Base-by-base conservation (phyloP, 257 asterid genomes). In the Solanum appendiculatum region DNA sequence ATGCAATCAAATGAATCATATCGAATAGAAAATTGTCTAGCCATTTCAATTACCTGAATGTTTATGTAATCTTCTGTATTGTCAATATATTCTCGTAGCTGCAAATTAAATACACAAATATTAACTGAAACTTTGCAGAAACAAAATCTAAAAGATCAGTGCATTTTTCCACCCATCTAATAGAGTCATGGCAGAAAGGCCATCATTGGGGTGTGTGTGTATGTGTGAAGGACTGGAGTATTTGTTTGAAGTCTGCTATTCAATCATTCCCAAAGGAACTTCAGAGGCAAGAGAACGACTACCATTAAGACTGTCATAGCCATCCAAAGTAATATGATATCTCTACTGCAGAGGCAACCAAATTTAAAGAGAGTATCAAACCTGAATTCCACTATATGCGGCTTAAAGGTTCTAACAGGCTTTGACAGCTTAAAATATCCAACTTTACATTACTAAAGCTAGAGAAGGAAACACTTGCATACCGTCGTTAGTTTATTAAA, bases 31-130 rank as follows among this genome's bases (percentile, higher is more conserved):
- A n/a, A 27, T 3, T 40, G 42, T 25, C 73, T 64, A 85, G 29
- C 40, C 14, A 63, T 27, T 70, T 48, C 31, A 6, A 34, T 54
- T 91, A 94, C 98, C 98, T 96, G 98, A 88, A 96, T 96, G 86
- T 96, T 96, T 80, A 96, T 96, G 88, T 96, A 96, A 87, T 96
- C 99, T 87, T 96, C 99, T 11, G 98, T 96, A 91, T 93, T 94
- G 75, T 96, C 98, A 87, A 93, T 92, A 87, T 96, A 96, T 88
- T 96, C 99, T 7, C 99, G 96, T 60, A 96, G 93, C 99, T 96
- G 94, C 85, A 91, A 83, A 89, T 60, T 77, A 66, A 7, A 84
- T 75, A 13, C 23, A 68, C 39, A 68, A 29, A 68, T 29, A 18
- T 68, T 68, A 68, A 29, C 75, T 68, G 75, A 16, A 68, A 68